Evolutionary conservation across 176 grass and related monocot species (phyloP), one percentile per base, ranked within the genome.

Genomic region (Juncus effusus): DNA sequence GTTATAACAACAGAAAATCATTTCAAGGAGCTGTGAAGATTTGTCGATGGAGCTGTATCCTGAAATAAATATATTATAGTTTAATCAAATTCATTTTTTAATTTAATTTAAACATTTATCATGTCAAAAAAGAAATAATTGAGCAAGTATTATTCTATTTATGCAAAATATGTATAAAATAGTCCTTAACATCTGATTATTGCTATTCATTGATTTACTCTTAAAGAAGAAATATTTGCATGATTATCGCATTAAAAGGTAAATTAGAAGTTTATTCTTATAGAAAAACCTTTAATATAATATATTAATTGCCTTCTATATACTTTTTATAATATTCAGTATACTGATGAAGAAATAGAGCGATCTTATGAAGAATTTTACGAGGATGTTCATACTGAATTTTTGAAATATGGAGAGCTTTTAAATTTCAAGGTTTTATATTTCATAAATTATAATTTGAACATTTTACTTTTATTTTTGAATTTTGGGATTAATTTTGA

Each of bases 361-460:
- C 66, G 80, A 12, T 84, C 72, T 63, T 97, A 97, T 78, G 88
- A 97, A 89, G 88, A 97, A 84, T 97, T 97, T 86, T 97, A 97
- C 73, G 94, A 97, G 61, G 94, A 97, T 41, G 94, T 97, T 61
- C 94, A 97, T 65, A 92, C 88, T 19, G 94, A 97, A 80, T 97
- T 97, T 80, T 69, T 89, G 75, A 97, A 92, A 79, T 97, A 79
- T 61, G 88, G 94, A 54, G 94, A 92, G 88, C 83, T 97, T 77
- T 63, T 80, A 11, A 97, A 97, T 71, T 97, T 97, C 73, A 97
- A 97, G 88, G 94, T 97, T 56, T 42, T 81, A 3, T 73, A 38
- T 65, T 85, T 36, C 72, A 28, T 28, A 28, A 28, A 28, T 47
- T 9, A 9, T 47, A 47, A 47, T 47, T 47, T 9, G 44, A 47